Conservation (phyloP, 495 filamentous ascomycete genomes). For the Viridothelium virens region DNA sequence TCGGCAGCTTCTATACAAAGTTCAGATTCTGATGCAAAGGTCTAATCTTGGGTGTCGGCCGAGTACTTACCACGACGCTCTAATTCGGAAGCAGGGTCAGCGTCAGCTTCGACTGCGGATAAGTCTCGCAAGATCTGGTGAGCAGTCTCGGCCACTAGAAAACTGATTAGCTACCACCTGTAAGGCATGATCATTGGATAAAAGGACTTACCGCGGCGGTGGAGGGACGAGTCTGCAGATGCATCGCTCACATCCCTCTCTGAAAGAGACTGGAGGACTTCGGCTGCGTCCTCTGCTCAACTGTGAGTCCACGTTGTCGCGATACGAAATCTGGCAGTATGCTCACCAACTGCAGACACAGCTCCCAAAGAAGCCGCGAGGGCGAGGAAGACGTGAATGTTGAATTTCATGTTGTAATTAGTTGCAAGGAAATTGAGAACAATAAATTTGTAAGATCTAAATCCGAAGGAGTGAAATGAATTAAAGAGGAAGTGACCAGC, state of each 20-base stretch:
- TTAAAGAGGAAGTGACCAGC: conserved; percentile 1
- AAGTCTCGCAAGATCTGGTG: conserved; percentile 4
- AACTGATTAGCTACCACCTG: neutral
- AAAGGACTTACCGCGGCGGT: neutral
- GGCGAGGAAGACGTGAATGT: conserved; percentile 6
- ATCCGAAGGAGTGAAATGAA: neutral
- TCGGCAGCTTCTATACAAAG: neutral
- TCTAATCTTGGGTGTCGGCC: neutral
- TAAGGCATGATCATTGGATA: neutral
- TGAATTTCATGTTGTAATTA: neutral
- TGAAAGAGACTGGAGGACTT: neutral
- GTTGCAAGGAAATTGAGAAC: neutral
- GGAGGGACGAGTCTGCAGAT: conserved; percentile 1
- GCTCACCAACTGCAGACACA: conserved; percentile 1
- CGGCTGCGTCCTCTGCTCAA: neutral
- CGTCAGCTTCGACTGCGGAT: conserved; percentile 3
- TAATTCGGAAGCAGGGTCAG: neutral
- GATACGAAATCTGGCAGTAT: neutral
- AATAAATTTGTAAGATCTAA: neutral
- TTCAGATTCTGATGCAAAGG: neutral
- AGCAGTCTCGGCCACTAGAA: conserved; percentile 5
- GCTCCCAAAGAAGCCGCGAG: neutral
- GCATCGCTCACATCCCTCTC: neutral
- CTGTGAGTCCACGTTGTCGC: neutral
- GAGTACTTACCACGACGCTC: neutral